Percentiles rank a stretch among this genome's conserved stretches.
phyloP scores from a whole-genome alignment of 768 basidiomycete species.

The Infundibulicybe gibba region DNA sequence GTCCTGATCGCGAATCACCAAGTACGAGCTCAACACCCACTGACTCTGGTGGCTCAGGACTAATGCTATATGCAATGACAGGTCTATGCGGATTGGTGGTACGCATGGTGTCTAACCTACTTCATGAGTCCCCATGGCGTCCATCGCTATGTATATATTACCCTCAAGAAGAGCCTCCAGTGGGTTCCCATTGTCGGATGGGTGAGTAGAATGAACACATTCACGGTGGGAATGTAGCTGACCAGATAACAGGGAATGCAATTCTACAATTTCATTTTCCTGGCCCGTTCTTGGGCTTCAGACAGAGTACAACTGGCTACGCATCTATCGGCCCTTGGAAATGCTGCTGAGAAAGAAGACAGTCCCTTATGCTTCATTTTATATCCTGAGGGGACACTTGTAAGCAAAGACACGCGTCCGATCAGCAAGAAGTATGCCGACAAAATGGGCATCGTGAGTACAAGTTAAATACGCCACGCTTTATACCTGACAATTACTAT shows the following conservation, averaged over 20 bases:
- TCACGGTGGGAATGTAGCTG: conserved; percentile 1
- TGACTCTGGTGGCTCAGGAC: not conserved
- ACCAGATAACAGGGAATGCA: conserved; percentile 72
- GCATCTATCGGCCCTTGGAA: conserved; percentile 66
- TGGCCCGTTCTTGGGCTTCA: conserved; percentile 87
- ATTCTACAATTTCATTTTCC: conserved; percentile 91
- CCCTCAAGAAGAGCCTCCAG: conserved; percentile 88
- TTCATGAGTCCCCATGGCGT: conserved; percentile 59
- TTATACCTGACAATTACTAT: not conserved
- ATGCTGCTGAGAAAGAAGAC: conserved; percentile 61
- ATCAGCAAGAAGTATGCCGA: conserved; percentile 85
- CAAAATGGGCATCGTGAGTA: conserved; percentile 81
- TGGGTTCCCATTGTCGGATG: conserved; percentile 84
- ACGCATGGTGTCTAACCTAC: conserved; percentile 81
- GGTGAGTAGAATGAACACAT: conserved; percentile 52
- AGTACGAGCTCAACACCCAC: conserved; percentile 34
- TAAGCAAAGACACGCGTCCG: conserved; percentile 82
- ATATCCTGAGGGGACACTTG: conserved; percentile 95
- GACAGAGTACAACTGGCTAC: conserved; percentile 67
- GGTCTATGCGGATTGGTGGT: conserved; percentile 86
- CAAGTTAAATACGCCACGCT: not conserved
- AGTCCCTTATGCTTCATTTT: conserved; percentile 79
- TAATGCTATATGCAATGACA: conserved; percentile 17
- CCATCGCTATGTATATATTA: conserved; percentile 79
- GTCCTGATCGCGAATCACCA: conserved; percentile 94